Conservation (phyloP, 2,329 filamentous ascomycete species). For the Aspergillus spinulosporus region DNA sequence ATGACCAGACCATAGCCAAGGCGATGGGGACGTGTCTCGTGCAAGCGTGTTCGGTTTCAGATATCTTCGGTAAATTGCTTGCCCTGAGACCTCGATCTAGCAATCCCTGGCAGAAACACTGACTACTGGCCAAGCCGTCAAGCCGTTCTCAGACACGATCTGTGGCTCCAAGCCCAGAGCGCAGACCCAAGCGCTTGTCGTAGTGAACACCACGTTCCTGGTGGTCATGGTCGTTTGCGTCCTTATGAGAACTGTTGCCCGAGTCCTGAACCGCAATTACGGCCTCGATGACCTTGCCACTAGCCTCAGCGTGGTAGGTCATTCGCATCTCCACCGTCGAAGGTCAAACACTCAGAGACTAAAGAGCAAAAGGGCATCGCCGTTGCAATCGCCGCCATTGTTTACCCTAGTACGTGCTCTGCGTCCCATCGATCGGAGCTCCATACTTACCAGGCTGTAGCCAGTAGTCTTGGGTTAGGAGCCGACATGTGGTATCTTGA, state of each 20-base stretch:
- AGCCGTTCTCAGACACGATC: background rate
- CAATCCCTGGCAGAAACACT: background rate
- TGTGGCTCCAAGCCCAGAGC: background rate
- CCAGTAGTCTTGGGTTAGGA: background rate
- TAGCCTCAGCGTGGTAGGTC: background rate
- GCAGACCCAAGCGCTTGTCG: background rate
- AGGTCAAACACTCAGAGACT: too few species aligned
- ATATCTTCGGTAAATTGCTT: background rate
- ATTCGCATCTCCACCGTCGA: too few species aligned
- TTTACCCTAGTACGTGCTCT: background rate
- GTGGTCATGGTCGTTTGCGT: background rate
- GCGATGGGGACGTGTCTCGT: background rate
- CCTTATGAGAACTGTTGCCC: background rate
- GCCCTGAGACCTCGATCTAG: background rate
- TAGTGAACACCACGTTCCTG: background rate
- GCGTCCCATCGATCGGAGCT: background rate
- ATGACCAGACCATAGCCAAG: background rate
- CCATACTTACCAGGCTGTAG: background rate
- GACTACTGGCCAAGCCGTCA: background rate
- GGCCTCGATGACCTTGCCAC: background rate
- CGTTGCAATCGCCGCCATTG: background rate
- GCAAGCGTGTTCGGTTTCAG: background rate
- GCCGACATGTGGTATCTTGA: background rate
- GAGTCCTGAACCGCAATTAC: background rate
- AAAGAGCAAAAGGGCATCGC: background rate